A percentile compares a stretch with the other conserved stretches of the same genome.
Conservation (phyloP, 805 yeast species). For the Dipodascus geniculatus region DNA sequence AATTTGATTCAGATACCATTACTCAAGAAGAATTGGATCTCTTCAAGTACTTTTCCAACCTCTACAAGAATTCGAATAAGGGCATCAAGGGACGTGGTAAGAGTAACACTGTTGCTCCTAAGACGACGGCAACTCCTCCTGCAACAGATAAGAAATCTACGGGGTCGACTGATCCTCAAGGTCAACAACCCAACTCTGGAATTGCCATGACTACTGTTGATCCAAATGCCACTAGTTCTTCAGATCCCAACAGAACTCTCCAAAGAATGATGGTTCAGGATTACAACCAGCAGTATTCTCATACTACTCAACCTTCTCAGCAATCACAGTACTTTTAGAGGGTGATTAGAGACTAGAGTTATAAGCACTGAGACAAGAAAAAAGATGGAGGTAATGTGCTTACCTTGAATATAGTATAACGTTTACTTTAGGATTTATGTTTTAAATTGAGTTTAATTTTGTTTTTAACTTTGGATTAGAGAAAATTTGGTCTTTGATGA, state of each 20-base stretch:
- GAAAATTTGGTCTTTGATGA: background rate
- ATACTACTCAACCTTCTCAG: background rate
- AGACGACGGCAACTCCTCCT: background rate
- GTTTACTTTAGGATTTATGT: background rate
- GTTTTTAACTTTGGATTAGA: too few relatives aligned
- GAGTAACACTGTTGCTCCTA: background rate
- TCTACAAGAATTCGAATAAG: slow-evolving; percentile 79
- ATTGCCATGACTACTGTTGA: background rate
- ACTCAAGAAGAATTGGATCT: slow-evolving; percentile 57
- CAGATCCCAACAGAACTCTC: background rate
- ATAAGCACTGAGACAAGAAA: background rate
- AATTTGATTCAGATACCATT: slow-evolving; percentile 18
- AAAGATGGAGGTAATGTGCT: too few relatives aligned
- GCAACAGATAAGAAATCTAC: background rate
- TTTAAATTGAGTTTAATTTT: background rate
- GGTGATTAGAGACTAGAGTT: background rate
- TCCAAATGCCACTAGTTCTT: background rate
- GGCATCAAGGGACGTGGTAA: slow-evolving; percentile 91
- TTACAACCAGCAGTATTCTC: background rate
- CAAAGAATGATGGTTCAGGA: background rate
- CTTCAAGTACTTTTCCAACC: slow-evolving; percentile 63
- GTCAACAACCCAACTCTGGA: background rate
- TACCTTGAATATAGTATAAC: background rate
- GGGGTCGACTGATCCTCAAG: background rate
- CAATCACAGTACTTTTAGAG: background rate